Base-by-base conservation (phyloP, 345 rosid species). In the Noccaea bulbosa region DNA sequence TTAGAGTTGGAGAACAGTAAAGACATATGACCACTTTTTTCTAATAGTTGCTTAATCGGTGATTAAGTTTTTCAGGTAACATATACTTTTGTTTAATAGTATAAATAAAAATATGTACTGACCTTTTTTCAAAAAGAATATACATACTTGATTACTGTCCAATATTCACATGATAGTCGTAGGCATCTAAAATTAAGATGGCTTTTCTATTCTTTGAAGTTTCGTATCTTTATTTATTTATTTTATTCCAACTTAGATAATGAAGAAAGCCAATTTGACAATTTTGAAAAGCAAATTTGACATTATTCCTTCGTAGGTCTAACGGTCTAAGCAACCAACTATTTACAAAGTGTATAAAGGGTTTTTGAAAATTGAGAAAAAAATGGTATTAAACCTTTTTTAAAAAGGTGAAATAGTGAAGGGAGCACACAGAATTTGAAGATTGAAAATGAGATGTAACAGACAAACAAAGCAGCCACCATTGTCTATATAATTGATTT, bases 341-440 rank as follows among this genome's bases (percentile, higher is more conserved):
- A 8, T 37, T 55, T 8, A 16, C 40, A 27, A 48, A 11, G 11
- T 38, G 11, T 35, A 2, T 2, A 1, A 1, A 14, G 15, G 4
- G 20, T 35, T 14, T 47, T 65, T 16, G 35, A 55, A 15, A 38
- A 30, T 4, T 56, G 46, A 30, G 40, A 7, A 50, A 51, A n/a
- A 35, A 2, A 32, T 65, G 55, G 62, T 66, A 16, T 64, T 54
- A 7, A 11, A 5, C 4, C 0, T 27, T 27, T 27, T 34, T 17
- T 16, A 1, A 7, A 2, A 40, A 56, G 15, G 34, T 5, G 27
- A 20, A 50, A 20, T 38, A 45, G 22, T 46, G 16, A 64, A 39
- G 62, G 55, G 72, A 74, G 73, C 78, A 74, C 78, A 67, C 50
- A 67, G 56, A 67, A 38, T 67, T 67, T 60, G 73, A 74, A 67